Conservation (phyloP, 2,329 filamentous ascomycete species). For the Neopestalotiopsis rosae region DNA sequence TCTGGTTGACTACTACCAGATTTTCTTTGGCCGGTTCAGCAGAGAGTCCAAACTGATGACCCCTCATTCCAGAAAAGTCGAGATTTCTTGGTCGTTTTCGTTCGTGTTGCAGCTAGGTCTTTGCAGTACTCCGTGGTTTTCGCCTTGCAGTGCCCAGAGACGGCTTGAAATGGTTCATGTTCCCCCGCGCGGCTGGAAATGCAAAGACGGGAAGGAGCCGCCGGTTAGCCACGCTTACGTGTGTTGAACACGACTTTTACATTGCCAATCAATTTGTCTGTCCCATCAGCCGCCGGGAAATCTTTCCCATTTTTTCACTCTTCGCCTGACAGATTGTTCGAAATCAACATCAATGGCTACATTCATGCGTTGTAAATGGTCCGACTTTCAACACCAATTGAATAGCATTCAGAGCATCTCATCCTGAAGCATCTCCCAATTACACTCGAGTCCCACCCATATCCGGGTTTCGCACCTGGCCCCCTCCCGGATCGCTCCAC, state of each 20-base stretch:
- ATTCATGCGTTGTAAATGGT: not conserved
- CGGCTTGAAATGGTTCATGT: not conserved
- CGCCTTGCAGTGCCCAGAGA: not conserved
- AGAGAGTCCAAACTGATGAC: not conserved
- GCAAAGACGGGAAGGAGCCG: not conserved
- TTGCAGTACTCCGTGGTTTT: not conserved
- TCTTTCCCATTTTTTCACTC: not conserved
- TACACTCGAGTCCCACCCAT: conserved; percentile 6
- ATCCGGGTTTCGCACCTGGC: not conserved
- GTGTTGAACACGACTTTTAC: not conserved
- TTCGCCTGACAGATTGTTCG: not conserved
- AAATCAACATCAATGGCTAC: not conserved
- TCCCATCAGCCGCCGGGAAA: not conserved
- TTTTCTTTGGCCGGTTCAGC: not conserved
- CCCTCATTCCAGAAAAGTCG: not conserved
- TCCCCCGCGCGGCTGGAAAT: not conserved
- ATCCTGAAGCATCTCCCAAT: not conserved
- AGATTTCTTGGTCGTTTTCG: not conserved
- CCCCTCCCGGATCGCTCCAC: conserved; percentile 8
- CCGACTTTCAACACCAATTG: no score
- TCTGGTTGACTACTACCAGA: not conserved
- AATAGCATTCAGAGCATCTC: not conserved
- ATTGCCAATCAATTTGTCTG: no score
- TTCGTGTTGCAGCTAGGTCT: not conserved
- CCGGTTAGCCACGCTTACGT: no score